phyloP scores from a whole-genome alignment of 805 yeast species.

The Phaffomyces thermotolerans region DNA sequence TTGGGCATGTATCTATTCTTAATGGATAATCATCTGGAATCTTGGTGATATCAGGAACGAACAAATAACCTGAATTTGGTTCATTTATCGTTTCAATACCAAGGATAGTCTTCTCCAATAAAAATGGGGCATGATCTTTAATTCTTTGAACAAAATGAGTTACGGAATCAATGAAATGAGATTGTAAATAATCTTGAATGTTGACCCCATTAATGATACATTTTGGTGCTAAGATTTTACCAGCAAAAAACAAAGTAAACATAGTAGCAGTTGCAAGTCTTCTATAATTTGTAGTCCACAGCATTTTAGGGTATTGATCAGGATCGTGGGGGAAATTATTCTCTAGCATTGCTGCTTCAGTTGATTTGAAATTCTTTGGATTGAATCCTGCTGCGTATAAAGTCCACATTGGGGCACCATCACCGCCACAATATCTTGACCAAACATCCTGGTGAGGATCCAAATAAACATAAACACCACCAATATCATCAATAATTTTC shows the following conservation, averaged over 20 bases:
- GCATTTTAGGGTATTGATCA: conserved; percentile 65
- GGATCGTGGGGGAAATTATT: conserved; percentile 37
- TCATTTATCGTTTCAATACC: conserved; percentile 86
- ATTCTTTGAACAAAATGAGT: conserved; percentile 37
- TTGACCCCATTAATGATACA: conserved; percentile 63
- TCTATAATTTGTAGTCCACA: conserved; percentile 86
- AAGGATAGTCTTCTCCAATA: conserved; percentile 44
- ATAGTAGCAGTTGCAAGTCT: conserved; percentile 70
- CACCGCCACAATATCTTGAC: conserved; percentile 84
- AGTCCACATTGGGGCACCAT: conserved; percentile 95
- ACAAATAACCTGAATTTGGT: conserved; percentile 72
- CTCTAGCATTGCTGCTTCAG: conserved; percentile 79
- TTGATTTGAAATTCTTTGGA: conserved; percentile 59
- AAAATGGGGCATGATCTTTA: conserved; percentile 32
- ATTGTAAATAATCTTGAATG: conserved; percentile 72
- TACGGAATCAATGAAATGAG: conserved; percentile 52
- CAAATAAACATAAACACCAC: conserved; percentile 70
- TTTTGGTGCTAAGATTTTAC: conserved; percentile 68
- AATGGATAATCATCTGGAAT: conserved; percentile 60
- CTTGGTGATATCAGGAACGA: conserved; percentile 44
- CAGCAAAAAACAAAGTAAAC: conserved; percentile 84
- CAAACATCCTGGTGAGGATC: conserved; percentile 95
- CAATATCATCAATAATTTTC: conserved; percentile 47
- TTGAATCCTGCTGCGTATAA: conserved; percentile 81
- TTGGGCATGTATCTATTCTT: conserved; percentile 76